Evolutionary conservation across 257 asterid species (phyloP), one percentile per base, ranked within the genome.

Genomic region (Nyctanthes arbortristis): DNA sequence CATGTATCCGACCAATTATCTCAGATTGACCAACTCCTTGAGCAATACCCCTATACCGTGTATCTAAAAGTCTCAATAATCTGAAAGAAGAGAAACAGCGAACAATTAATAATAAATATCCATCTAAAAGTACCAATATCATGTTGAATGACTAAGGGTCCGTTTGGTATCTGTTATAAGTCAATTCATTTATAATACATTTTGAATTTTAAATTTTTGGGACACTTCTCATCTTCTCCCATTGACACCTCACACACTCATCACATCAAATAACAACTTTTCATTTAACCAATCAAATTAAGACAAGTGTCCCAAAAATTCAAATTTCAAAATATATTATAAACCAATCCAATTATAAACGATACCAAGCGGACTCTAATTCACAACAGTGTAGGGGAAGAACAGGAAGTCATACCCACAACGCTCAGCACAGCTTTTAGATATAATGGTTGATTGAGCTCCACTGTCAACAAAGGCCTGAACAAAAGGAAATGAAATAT

Each of bases 391-490:
- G 64, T 58, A 28, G 24, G 68, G 54, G 59, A 59, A 37, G 73
- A 45, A 60, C 28, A 58, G 66, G 49, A 68, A 34, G 36, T 71
- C 86, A 61, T 80, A 94, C 99, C 99, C 99, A 30, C 77, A 81
- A 40, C 97, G 96, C 75, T 94, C 99, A n/a, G 99, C 99, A 78
- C 99, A 94, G 82, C 82, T 88, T 88, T 86, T 94, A 70, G 99
- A 94, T 81, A 94, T 94, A 64, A 91, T 91, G 61, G 99, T 94
- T 52, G 99, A 94, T 82, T 91, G 99, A 75, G 99, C 99, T 74
- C 99, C 99, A 75, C 99, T 94, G 68, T 94, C 99, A 73, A 94
- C 99, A 69, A 94, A 94, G 66, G 99, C 99, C 99, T 93, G 82
- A 79, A 75, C 71, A 70, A 67, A 67, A 32, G 66, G 20, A 64